Conservation (phyloP, 345 rosid species). For the Euphorbia lathyris region DNA sequence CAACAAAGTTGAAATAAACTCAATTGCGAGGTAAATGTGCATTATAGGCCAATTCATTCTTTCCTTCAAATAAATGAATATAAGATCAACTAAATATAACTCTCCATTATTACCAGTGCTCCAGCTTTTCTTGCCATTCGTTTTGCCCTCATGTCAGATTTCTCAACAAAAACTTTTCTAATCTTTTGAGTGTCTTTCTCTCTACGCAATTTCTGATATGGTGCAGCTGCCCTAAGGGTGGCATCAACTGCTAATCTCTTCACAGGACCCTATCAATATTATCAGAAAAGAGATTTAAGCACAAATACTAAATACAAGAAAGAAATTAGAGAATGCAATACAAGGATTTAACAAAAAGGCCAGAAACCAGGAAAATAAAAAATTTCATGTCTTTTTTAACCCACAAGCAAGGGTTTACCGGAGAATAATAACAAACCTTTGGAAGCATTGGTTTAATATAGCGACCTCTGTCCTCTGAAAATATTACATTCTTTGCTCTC, state of each 20-base stretch:
- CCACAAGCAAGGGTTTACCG: neutral
- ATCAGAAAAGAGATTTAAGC: slow-evolving; percentile 17
- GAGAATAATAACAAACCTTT: slow-evolving; percentile 48
- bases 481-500: slow-evolving; percentile 93
- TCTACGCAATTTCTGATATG: slow-evolving; percentile 87
- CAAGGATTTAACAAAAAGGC: neutral
- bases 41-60: neutral
- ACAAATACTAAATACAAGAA: neutral
- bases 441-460: slow-evolving; percentile 98
- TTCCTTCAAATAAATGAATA: neutral
- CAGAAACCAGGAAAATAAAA: neutral
- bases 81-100: slow-evolving; percentile 9
- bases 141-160: slow-evolving; percentile 96
- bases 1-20: neutral
- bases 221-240: slow-evolving; percentile 97
- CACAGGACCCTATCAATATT: slow-evolving; percentile 68
- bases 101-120: slow-evolving; percentile 65
- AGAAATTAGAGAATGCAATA: slow-evolving; percentile 6
- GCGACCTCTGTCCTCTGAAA: slow-evolving; percentile 97
- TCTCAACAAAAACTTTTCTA: slow-evolving; percentile 92
- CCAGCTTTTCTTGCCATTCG: slow-evolving; percentile 99
- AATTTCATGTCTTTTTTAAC: neutral
- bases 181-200: slow-evolving; percentile 63
- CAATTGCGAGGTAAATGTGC: neutral
- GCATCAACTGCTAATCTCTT: slow-evolving; percentile 97